Base-by-base conservation (phyloP, 2,329 filamentous ascomycete species). In the Aspergillus awamori region DNA sequence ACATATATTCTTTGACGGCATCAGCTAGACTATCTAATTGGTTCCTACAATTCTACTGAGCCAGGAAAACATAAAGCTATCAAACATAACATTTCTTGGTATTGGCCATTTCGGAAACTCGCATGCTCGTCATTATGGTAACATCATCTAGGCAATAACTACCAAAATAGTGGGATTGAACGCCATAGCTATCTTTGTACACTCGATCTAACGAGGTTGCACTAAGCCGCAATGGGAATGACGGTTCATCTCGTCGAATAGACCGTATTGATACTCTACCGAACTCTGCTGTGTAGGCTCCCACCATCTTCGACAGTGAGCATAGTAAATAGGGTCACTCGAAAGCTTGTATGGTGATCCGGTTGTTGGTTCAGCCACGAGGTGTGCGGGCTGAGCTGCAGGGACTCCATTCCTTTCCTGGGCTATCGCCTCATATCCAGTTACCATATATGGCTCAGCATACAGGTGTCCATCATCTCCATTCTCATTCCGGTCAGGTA, bases 361-460 rank as follows among this genome's bases (percentile, higher is more conserved):
- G 10, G 71, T 74, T 1, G 70, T 70, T 4, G 71, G 70, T 49
- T 77, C 71, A 30, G 64, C 63, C 22, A 43, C 24, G 4, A 41
- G n/a, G 17, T 43, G 28, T 11, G n/a, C 53, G 30, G 45, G 48
- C 15, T 68, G 53, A 24, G 67, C 53, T 22, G 68, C 56, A 51
- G 63, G 65, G 17, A 60, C 55, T 10, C 89, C 84, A 63, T 88
- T 86, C 70, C 91, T 88, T 57, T 86, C 82, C 60, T 82, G 81
- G 61, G 89, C 86, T 60, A 90, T 78, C 70, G 86, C 82, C 69
- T 92, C 89, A 72, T 96, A 97, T 13, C 93, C 93, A 6, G 87
- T 89, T 52, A 86, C 76, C 85, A 97, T 96, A 76, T 97, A 97
- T 0, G 92, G 92, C 76, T 96, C 92, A 41, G 85, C 86, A 63